Base-by-base conservation (phyloP, 345 rosid genomes). In the Eucalyptus pauciflora region DNA sequence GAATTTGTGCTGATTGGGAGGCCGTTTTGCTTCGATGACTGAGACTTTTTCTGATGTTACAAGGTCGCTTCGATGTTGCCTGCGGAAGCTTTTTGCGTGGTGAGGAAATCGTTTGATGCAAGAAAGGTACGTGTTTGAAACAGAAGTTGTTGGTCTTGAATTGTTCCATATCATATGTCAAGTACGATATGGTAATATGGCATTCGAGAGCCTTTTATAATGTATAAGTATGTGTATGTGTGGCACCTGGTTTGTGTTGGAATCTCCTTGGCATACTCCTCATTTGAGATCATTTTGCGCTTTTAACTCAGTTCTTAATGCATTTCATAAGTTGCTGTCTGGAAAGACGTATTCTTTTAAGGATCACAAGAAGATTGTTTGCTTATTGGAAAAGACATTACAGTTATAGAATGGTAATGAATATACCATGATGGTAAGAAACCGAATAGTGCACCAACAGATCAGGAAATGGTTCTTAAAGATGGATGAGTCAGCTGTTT, bases 51-150 rank as follows among this genome's bases (percentile, higher is more conserved):
- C 27, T 46, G 24, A 6, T 37, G 88, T 80, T 92, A 24, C 10
- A 88, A 97, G 99, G 99, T 97, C 90, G 97, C 99, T 89, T 93
- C 99, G 1, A 92, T 97, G 98, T 88, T 96, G 92, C 99, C 99
- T 7, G 89, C 90, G 24, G 97, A 96, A 92, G 99, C 98, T 24
- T 95, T 97, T 92, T 37, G 96, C 29, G 95, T 97, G n/a, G 92
- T 96, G 89, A 92, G 99, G 92, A 97, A 96, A 91, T 96, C 99
- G 9, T 97, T 96, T 91, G 99, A 97, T 88, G 99, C 99, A 37
- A 94, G 99, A 90, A 96, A 96, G 99, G 99, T 90, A 33, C 60
- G 13, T 9, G 67, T 50, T 43, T 31, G 48, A 76, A 11, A 76
- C 0, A 5, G 48, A 41, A 43, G 85, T 76, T 71, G 81, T 71